These are phyloP conservation scores for Nicotiana sylvestris DNA, from an alignment of 257 asterid genomes.

Conservation along the genomic window DNA sequence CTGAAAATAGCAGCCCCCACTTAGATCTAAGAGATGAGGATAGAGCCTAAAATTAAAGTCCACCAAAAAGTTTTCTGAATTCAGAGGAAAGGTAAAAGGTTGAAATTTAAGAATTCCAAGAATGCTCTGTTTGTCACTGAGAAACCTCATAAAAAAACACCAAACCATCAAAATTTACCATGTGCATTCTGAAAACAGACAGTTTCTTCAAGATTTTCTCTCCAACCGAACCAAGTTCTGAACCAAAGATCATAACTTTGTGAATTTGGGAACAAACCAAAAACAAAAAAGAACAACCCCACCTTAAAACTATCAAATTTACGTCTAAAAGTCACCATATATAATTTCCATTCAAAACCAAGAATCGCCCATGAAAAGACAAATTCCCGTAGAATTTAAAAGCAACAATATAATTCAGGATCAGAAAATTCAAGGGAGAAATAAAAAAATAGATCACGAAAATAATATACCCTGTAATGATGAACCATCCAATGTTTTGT, in stretches of 20 bases:
- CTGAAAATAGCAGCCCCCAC: neutral
- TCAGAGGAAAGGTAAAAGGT: neutral
- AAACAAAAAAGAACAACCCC: conserved; percentile 32
- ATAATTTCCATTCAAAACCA: conserved; percentile 11
- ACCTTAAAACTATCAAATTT: conserved; percentile 31
- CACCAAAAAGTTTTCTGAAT: neutral
- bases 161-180: too few species aligned
- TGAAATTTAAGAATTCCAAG: neutral
- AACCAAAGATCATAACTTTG: conserved; percentile 24
- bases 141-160: too few species aligned
- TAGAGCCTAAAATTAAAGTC: neutral
- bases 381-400: conserved; percentile 3
- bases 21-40: neutral
- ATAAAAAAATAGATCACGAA: neutral
- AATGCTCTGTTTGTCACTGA: too few species aligned
- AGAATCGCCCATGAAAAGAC: neutral
- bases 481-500: neutral
- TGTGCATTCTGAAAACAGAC: too few species aligned
- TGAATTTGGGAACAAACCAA: conserved; percentile 23
- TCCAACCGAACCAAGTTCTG: neutral
- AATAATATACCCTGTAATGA: neutral
- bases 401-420: neutral
- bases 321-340: conserved; percentile 3
- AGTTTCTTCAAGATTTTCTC: too few species aligned
- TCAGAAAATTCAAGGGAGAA: neutral